A percentile compares a stretch with the other conserved stretches of the same genome.
Conservation (phyloP, 768 basidiomycete species). For the Termitomyces sp. region DNA sequence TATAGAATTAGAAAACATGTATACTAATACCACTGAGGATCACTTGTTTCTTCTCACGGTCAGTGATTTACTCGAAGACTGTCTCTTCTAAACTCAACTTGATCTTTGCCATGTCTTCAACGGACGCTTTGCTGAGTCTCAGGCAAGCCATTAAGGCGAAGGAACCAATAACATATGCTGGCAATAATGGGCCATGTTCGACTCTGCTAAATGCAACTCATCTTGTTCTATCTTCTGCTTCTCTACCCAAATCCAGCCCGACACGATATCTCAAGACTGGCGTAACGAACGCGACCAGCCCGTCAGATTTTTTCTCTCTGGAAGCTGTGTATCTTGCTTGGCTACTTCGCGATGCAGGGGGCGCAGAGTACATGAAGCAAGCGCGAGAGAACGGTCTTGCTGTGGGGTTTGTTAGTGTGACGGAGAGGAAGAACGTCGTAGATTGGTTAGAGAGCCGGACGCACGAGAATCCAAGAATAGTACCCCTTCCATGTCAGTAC, state of each 20-base stretch:
- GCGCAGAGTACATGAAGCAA: conserved; percentile 87
- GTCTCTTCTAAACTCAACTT: not conserved
- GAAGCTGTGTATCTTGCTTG: conserved; percentile 85
- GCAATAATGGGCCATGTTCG: conserved; percentile 31
- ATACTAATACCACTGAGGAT: not conserved
- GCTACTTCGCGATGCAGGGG: conserved; percentile 63
- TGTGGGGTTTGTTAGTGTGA: conserved; percentile 76
- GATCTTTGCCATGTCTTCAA: conserved; percentile 21
- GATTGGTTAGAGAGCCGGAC: conserved; percentile 75
- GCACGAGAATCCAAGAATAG: conserved; percentile 43
- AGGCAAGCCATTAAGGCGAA: conserved; percentile 58
- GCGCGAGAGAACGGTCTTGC: conserved; percentile 69
- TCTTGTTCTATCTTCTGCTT: conserved; percentile 46
- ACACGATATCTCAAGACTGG: conserved; percentile 77
- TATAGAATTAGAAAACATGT: conserved; percentile 4
- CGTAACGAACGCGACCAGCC: conserved; percentile 32
- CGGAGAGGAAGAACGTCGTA: conserved; percentile 79
- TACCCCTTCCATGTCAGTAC: conserved; percentile 37
- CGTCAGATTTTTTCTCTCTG: conserved; percentile 68
- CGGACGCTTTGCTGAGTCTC: conserved; percentile 52
- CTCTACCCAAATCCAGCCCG: conserved; percentile 65
- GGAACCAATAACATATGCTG: conserved; percentile 42
- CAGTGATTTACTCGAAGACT: not conserved
- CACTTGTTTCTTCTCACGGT: not conserved
- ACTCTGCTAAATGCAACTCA: conserved; percentile 57